Evolutionary conservation across 441 rosid species (phyloP), one percentile per base, ranked within the genome.

Genomic region (Flueggea neowawraea): DNA sequence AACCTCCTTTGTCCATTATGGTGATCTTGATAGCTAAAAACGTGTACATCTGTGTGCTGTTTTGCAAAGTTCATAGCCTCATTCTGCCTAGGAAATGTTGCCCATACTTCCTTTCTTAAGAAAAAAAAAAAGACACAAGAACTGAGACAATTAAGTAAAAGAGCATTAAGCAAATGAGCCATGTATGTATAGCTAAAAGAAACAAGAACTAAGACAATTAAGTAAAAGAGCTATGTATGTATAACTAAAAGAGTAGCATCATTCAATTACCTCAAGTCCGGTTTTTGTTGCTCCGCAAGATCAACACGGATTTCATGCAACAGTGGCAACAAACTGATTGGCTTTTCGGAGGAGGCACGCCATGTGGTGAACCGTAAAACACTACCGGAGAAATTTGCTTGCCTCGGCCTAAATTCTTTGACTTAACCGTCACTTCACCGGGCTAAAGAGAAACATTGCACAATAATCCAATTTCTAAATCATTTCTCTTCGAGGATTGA

Each of bases 321-420:
- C 57, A 95, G 73, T 67, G 95, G 79, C 81, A 91, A 66, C 73
- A 89, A 74, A 74, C 97, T 95, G 71, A 86, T 80, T 15, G 99
- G 95, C 81, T 82, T 76, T 95, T 95, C 0, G n/a, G n/a, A n/a
- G 97, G 96, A 66, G 97, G 99, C 69, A 95, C 85, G 8, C 97
- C 97, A 41, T 76, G 80, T n/a, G 99, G 99, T 63, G 99, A 87
- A 2, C 99, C 97, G 16, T 89, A 95, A 64, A 95, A 95, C 15
- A 91, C 90, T 69, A 87, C 52, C 0, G 99, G 97, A 32, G 99
- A 89, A 57, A 95, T 62, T 72, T 81, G 88, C 72, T 71, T 75
- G 61, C 81, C 82, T 47, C 52, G 12, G 52, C 62, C 61, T 50
- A 55, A 58, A 14, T 48, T 75, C 52, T 60, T 74, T 17, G 60